These are phyloP conservation scores for Stylonectria norvegica DNA, from an alignment of 2,329 filamentous ascomycete genomes.

Conservation along the genomic window DNA sequence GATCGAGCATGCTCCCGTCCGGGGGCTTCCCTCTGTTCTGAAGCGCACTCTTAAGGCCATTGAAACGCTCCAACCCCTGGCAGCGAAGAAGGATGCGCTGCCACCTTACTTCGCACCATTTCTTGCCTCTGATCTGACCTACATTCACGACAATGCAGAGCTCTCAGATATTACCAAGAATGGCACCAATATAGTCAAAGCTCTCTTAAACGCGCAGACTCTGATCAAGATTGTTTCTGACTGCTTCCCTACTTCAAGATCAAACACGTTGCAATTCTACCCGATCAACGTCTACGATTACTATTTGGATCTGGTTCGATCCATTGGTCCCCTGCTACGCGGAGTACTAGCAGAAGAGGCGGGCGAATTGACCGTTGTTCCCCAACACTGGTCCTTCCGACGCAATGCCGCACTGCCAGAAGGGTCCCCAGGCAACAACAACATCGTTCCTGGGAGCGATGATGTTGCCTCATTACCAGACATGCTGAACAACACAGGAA, in stretches of 20 bases:
- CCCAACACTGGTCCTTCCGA: constrained; percentile 58
- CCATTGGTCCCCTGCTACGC: constrained; percentile 73
- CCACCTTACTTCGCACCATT: constrained; percentile 69
- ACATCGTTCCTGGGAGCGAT: constrained; percentile 26
- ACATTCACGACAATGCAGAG: constrained; percentile 32
- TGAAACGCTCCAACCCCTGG: constrained; percentile 64
- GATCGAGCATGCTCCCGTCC: constrained; percentile 74
- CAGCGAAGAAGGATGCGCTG: constrained; percentile 45
- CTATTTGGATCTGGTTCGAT: constrained; percentile 69
- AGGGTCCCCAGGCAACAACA: constrained; percentile 14
- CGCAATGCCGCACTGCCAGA: constrained; percentile 29
- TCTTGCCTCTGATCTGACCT: constrained; percentile 45
- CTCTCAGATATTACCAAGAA: constrained; percentile 45
- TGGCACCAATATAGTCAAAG: constrained; percentile 76
- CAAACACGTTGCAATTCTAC: constrained; percentile 63
- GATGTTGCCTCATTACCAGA: constrained; percentile 31
- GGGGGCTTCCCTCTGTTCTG: constrained; percentile 78
- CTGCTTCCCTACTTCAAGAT: constrained; percentile 68
- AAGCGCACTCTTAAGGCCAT: constrained; percentile 69
- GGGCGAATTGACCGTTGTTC: constrained; percentile 68
- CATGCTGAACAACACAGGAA: constrained; percentile 27
- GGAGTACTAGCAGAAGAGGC: constrained; percentile 85
- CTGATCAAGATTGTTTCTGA: constrained; percentile 72
- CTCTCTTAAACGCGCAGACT: constrained; percentile 71
- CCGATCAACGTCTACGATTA: constrained; percentile 81